Conservation (phyloP, 1,284 basidiomycete genomes). For the Apiotrichum siamense region DNA sequence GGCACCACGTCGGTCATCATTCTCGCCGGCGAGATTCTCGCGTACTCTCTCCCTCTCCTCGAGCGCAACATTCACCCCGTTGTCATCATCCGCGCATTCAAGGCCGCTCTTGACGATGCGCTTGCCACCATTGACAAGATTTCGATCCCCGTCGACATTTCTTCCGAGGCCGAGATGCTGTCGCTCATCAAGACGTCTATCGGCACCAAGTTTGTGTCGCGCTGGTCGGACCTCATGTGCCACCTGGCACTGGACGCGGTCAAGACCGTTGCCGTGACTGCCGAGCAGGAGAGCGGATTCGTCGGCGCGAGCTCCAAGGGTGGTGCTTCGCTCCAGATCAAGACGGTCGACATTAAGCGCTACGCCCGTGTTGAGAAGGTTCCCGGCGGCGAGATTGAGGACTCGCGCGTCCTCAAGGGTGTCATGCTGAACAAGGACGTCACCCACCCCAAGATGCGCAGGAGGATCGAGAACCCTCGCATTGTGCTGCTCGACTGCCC, state of each 20-base stretch:
- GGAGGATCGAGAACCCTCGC: slow-evolving; percentile 83
- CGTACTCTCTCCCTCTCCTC: slow-evolving; percentile 55
- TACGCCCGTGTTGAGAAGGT: slow-evolving; percentile 97
- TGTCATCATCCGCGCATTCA: slow-evolving; percentile 97
- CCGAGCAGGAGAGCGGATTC: slow-evolving; percentile 46
- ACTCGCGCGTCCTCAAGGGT: slow-evolving; percentile 77
- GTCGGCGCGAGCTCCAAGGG: slow-evolving; percentile 47
- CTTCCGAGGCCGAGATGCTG: slow-evolving; percentile 86
- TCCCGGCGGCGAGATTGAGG: slow-evolving; percentile 94
- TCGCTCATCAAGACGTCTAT: slow-evolving; percentile 96
- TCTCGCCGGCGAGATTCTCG: slow-evolving; percentile 42
- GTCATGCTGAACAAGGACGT: slow-evolving; percentile 99
- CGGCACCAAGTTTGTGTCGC: slow-evolving; percentile 95
- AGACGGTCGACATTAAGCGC: slow-evolving; percentile 94
- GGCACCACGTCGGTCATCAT: slow-evolving; percentile 98
- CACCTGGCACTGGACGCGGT: slow-evolving; percentile 87
- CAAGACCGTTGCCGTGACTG: slow-evolving; percentile 63
- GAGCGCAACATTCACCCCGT: slow-evolving; percentile 97
- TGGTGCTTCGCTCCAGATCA: slow-evolving; percentile 50
- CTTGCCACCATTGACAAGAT: slow-evolving; percentile 70
- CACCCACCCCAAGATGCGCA: slow-evolving; percentile 93
- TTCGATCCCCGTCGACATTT: slow-evolving; percentile 82
- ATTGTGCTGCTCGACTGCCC: slow-evolving; percentile 93
- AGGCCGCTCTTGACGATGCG: slow-evolving; percentile 86
- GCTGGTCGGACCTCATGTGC: slow-evolving; percentile 99